Conservation (phyloP, 306 rosid species). For the Inga oerstediana region DNA sequence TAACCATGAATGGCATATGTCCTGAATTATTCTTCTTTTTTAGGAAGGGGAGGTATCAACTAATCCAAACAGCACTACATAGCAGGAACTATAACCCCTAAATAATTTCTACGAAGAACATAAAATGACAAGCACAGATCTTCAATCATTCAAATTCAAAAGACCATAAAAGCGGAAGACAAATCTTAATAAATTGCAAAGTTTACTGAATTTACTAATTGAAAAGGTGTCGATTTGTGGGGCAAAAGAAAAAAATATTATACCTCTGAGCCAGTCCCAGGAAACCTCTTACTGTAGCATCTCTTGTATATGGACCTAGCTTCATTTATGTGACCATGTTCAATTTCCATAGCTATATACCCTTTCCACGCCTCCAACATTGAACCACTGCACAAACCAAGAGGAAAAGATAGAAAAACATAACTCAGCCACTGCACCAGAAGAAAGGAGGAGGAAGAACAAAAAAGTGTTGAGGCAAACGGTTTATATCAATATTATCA, state of each 20-base stretch:
- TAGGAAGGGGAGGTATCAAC: constrained; percentile 79
- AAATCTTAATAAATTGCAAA: not conserved
- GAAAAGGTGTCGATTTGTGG: constrained; percentile 7
- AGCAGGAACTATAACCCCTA: constrained; percentile 28
- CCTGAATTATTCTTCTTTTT: constrained; percentile 85
- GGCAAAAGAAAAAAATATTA: constrained; percentile 12
- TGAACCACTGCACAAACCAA: constrained; percentile 62
- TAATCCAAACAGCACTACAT: constrained; percentile 55
- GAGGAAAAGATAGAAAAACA: not conserved
- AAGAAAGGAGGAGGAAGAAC: constrained; percentile 11
- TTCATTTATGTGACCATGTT: constrained; percentile 65
- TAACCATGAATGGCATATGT: constrained; percentile 88
- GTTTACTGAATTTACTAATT: constrained; percentile 6
- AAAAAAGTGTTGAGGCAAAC: constrained; percentile 21
- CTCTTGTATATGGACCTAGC: constrained; percentile 86
- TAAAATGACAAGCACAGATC: not conserved
- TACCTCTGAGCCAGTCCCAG: constrained; percentile 92
- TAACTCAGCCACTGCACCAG: not conserved
- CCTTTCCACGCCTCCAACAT: constrained; percentile 84
- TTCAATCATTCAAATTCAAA: not conserved
- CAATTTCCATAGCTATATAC: constrained; percentile 82
- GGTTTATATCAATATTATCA: constrained; percentile 30
- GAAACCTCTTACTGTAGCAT: constrained; percentile 82
- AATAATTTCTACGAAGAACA: constrained; percentile 4
- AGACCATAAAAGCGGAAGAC: constrained; percentile 1